Conservation (phyloP, 225 moss, liverwort and hornwort genomes). For the Polytrichum formosum region DNA sequence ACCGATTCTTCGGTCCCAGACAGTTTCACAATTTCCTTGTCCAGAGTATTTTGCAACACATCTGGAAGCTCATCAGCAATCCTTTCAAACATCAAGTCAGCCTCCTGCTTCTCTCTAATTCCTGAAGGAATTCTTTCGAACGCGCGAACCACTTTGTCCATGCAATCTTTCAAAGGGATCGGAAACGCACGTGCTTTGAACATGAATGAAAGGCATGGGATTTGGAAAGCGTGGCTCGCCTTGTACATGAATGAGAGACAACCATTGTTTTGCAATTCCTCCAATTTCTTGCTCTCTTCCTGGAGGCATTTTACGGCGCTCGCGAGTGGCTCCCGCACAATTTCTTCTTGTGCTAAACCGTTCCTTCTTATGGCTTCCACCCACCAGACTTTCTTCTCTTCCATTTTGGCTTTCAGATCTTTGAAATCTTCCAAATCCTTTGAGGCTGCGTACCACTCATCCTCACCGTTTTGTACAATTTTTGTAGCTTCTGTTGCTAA, state of each 20-base stretch:
- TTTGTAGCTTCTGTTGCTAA: not conserved
- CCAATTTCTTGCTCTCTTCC: constrained; percentile 5
- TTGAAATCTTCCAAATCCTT: constrained; percentile 6
- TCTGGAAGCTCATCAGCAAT: not conserved
- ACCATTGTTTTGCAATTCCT: constrained; percentile 1
- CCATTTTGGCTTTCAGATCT: not conserved
- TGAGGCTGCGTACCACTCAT: constrained; percentile 6
- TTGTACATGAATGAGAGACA: constrained; percentile 1
- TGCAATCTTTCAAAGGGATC: constrained; percentile 4
- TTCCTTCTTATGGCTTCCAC: not conserved
- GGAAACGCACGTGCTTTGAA: constrained; percentile 3
- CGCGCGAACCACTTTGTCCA: constrained; percentile 9
- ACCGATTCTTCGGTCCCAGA: not conserved
- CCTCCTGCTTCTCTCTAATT: not conserved
- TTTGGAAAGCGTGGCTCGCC: not conserved
- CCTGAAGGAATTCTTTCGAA: not conserved
- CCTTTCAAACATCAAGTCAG: not conserved
- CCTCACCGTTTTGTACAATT: not conserved
- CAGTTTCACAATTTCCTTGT: constrained; percentile 1
- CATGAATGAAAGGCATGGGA: not conserved
- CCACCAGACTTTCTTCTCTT: not conserved
- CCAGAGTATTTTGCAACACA: not conserved
- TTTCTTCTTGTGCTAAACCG: constrained; percentile 4
- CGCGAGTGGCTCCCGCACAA: not conserved
- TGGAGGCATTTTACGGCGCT: not conserved